Evolutionary conservation across 163 green algal species (phyloP), one percentile per base, ranked within the genome.

Genomic region (Chlamydomonas reinhardtii): DNA sequence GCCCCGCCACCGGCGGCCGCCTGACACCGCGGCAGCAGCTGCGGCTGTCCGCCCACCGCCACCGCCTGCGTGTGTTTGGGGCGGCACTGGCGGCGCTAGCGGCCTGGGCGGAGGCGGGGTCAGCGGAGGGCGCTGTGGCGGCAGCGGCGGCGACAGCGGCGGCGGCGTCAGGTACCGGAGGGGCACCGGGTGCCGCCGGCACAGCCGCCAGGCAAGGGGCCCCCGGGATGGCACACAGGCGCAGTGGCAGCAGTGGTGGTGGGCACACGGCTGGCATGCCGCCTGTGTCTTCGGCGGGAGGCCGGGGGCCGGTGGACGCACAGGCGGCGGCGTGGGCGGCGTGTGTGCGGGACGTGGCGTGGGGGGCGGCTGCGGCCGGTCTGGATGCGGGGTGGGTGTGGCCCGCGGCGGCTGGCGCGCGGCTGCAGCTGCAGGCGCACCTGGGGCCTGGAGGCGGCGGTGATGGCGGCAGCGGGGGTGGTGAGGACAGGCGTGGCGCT

Each of bases 41-140:
- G 52, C 79, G 68, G 79, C 68, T 29, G 32, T 25, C 25, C 31
- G 59, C 71, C 48, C 29, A 54, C 34, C 32, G 6, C 2, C 32
- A 71, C 68, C 68, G 79, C 52, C 68, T 54, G 52, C 68, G 52
- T n/a, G 79, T 77, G 52, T 71, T 77, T n/a, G 79, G 79, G 2
- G 79, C 79, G 20, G 79, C 79, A 34, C 31, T 85, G 68, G 68
- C 48, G 52, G 79, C 79, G 54, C 48, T 85, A 52, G 54, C 48
- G 31, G 66, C 52, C 8, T 85, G 79, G 79, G 66, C 37, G 14
- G 24, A 31, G 27, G 32, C 6, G 16, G 68, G 79, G 2, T 39
- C 39, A 0, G 77, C 31, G 31, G 43, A n/a, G 27, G 79, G 24
- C 25, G 61, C 59, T 2, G 25, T 22, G 1, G 75, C 34, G 5